phyloP scores from a whole-genome alignment of 192 early-diverging fungal genomes.

The Haplosporangium gracile region DNA sequence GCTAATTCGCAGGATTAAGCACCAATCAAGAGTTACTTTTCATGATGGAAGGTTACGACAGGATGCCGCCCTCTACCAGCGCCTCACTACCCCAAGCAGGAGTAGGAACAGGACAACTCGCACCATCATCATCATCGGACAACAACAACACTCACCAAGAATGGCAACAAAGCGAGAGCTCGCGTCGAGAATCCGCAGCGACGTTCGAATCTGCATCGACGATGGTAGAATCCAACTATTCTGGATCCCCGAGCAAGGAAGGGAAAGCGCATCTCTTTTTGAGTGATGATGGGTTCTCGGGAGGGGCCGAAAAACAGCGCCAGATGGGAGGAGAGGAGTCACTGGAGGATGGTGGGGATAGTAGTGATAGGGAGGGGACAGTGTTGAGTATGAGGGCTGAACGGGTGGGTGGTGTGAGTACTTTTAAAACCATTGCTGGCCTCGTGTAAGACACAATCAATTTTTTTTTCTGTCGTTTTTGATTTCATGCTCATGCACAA shows the following conservation, averaged over 20 bases:
- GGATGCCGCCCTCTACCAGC: neutral
- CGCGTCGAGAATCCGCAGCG: constrained; percentile 8
- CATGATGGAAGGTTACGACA: neutral
- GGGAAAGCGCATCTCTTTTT: neutral
- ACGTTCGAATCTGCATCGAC: constrained; percentile 19
- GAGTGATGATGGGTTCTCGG: neutral
- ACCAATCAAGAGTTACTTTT: neutral
- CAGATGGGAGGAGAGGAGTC: neutral
- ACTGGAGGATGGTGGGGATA: neutral
- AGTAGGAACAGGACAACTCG: neutral
- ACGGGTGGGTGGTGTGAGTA: constrained; percentile 11
- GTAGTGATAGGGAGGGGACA: neutral
- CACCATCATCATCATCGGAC: neutral
- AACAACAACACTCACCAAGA: neutral
- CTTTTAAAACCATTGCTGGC: constrained; percentile 20
- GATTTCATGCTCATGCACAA: too few species aligned
- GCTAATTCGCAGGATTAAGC: neutral
- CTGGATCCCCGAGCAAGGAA: neutral
- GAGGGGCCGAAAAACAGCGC: neutral
- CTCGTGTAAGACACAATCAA: constrained; percentile 18
- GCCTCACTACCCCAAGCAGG: neutral
- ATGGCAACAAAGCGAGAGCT: neutral
- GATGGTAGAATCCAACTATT: constrained; percentile 5
- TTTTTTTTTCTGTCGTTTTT: too few species aligned
- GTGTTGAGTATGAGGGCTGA: neutral